Evolutionary conservation across 2,329 filamentous ascomycete species (phyloP).

Genomic region (Fusarium buxicola): DNA sequence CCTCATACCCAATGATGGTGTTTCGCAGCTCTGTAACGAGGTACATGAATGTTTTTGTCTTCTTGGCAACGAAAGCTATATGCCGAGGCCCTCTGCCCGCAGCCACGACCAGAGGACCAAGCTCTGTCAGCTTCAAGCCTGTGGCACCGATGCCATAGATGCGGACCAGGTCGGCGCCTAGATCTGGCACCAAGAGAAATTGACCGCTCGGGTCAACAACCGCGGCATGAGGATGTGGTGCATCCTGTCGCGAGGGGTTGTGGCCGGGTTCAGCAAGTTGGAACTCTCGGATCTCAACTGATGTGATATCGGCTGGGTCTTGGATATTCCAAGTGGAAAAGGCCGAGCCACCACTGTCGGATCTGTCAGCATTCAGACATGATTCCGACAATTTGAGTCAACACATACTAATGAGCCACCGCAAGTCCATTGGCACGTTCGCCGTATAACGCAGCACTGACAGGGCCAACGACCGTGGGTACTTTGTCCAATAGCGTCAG

Average conservation of each 20-base stretch:
- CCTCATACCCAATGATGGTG: constrained; percentile 66
- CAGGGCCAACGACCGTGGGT: constrained; percentile 55
- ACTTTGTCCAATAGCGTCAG: constrained; percentile 54
- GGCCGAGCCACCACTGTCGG: constrained; percentile 53
- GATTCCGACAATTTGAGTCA: background rate
- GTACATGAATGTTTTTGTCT: constrained; percentile 65
- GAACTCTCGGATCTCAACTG: constrained; percentile 55
- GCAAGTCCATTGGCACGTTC: constrained; percentile 54
- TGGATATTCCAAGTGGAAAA: constrained; percentile 60
- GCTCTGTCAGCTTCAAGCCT: constrained; percentile 55
- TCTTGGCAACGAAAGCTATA: constrained; percentile 64
- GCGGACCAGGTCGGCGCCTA: constrained; percentile 72
- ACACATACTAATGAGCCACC: constrained; percentile 60
- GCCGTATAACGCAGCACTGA: constrained; percentile 59
- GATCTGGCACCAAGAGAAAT: constrained; percentile 74
- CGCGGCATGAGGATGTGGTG: constrained; percentile 73
- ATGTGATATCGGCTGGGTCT: constrained; percentile 51
- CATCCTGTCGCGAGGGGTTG: constrained; percentile 62
- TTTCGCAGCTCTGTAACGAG: constrained; percentile 71
- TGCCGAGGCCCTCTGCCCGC: constrained; percentile 74
- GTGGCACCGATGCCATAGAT: constrained; percentile 62
- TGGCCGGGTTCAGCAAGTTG: constrained; percentile 53
- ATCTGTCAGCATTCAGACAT: constrained; percentile 17
- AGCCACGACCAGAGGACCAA: constrained; percentile 55
- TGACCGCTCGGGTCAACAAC: constrained; percentile 72